These are phyloP conservation scores for Sarocladium brachiariae DNA, from an alignment of 2,329 filamentous ascomycete genomes.

Conservation along the genomic window DNA sequence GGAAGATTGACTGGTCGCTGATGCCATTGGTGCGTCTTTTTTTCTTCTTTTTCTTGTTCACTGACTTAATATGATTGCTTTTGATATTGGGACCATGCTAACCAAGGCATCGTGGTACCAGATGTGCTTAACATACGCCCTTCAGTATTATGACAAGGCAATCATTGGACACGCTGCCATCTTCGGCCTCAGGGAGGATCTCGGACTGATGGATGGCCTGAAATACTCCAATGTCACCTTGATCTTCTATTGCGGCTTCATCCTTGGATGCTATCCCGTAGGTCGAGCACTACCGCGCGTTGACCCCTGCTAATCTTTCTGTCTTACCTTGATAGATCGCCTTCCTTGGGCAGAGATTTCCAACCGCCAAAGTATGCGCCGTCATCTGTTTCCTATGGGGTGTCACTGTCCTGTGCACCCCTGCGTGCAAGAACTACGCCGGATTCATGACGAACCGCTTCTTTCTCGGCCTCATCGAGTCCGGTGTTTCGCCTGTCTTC, in stretches of 20 bases:
- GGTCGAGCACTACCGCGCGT: neutral
- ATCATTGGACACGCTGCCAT: conserved; percentile 67
- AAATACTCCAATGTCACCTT: neutral
- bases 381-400: neutral
- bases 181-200: conserved; percentile 69
- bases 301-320: neutral
- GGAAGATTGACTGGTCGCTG: conserved; percentile 61
- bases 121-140: conserved; percentile 19
- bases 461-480: no score
- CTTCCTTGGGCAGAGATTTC: neutral
- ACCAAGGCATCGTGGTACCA: no score
- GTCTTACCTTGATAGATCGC: neutral
- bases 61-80: no score
- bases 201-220: conserved; percentile 36
- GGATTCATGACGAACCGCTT: conserved; percentile 18
- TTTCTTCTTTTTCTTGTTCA: no score
- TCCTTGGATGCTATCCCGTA: neutral
- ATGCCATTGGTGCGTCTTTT: conserved; percentile 55
- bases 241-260: neutral
- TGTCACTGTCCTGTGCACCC: neutral
- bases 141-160: conserved; percentile 48
- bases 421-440: neutral
- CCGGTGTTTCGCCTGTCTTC: no score
- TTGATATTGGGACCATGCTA: no score
- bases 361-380: neutral